These are phyloP conservation scores for Gyrodon lividus DNA, from an alignment of 768 basidiomycete species.

Conservation along the genomic window DNA sequence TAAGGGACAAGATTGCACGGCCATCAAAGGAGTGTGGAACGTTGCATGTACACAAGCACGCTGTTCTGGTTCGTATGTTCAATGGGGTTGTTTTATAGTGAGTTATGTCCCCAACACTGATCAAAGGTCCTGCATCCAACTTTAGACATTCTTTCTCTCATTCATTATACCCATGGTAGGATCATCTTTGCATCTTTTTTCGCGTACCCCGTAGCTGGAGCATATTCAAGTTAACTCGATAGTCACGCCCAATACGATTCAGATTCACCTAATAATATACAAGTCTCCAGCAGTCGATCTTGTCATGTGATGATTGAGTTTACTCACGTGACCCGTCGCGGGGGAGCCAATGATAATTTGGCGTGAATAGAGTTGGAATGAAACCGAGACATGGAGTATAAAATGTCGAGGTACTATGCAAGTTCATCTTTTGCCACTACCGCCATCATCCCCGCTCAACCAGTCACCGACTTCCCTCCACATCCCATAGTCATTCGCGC, in stretches of 20 bases:
- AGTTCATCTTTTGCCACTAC: slow-evolving; percentile 9
- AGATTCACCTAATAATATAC: too few relatives aligned
- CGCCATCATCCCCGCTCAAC: slow-evolving; percentile 15
- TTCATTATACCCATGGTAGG: too few relatives aligned
- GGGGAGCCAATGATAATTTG: slow-evolving; percentile 6
- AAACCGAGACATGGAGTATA: slow-evolving; percentile 1
- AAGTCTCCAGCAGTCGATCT: too few relatives aligned
- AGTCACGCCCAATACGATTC: too few relatives aligned
- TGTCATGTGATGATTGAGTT: slow-evolving; percentile 4
- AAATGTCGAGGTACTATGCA: neutral
- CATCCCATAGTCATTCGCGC: slow-evolving; percentile 23
- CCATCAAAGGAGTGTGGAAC: slow-evolving; percentile 62
- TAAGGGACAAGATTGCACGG: slow-evolving; percentile 67
- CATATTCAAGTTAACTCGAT: neutral
- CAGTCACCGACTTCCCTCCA: slow-evolving; percentile 11
- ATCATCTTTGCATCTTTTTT: neutral
- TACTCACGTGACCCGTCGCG: slow-evolving; percentile 8
- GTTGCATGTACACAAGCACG: slow-evolving; percentile 62
- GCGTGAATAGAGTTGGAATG: slow-evolving; percentile 1
- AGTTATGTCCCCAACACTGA: slow-evolving; percentile 13
- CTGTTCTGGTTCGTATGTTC: slow-evolving; percentile 47
- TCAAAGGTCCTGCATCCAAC: slow-evolving; percentile 11
- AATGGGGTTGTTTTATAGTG: neutral
- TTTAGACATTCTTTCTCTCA: slow-evolving; percentile 1
- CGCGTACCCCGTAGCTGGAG: neutral